Conservation (phyloP, 1,284 basidiomycete genomes). For the Tausonia pullulans region DNA sequence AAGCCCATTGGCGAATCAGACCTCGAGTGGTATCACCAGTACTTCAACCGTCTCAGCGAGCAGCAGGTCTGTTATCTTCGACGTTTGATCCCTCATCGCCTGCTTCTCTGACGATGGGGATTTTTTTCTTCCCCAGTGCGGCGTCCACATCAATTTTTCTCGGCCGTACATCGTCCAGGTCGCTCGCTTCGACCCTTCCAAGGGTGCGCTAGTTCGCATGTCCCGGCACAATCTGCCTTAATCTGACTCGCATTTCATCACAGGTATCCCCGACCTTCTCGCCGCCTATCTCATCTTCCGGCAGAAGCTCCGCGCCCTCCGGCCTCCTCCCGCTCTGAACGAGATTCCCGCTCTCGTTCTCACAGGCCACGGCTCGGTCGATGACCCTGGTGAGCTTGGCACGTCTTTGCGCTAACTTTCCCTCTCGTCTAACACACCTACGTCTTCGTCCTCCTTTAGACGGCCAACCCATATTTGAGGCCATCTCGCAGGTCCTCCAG, state of each 20-base stretch:
- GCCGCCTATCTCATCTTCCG: conserved; percentile 72
- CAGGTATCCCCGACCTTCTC: conserved; percentile 30
- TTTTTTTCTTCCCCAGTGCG: conserved; percentile 41
- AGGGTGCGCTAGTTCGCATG: conserved; percentile 41
- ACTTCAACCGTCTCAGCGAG: conserved; percentile 26
- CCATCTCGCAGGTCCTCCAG: conserved; percentile 45
- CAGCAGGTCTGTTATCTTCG: conserved; percentile 9
- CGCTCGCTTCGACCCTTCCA: conserved; percentile 66
- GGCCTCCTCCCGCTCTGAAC: conserved; percentile 33
- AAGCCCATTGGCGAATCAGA: conserved; percentile 40
- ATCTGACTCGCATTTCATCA: neutral
- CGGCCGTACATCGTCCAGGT: conserved; percentile 74
- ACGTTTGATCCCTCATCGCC: conserved; percentile 21
- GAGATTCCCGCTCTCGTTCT: conserved; percentile 67
- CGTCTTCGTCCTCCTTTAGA: conserved; percentile 18
- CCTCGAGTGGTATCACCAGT: conserved; percentile 27
- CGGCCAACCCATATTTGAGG: conserved; percentile 61
- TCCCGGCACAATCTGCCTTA: conserved; percentile 1
- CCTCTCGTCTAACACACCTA: neutral
- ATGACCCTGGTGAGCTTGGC: conserved; percentile 54
- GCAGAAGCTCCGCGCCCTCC: conserved; percentile 42
- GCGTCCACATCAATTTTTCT: conserved; percentile 54
- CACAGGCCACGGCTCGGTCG: conserved; percentile 77
- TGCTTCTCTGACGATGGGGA: conserved; percentile 50
- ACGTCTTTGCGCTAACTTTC: conserved; percentile 35